Percentiles rank a stretch among this genome's conserved stretches.
Conservation (phyloP, 306 rosid genomes). For the Sicyos edulis region DNA sequence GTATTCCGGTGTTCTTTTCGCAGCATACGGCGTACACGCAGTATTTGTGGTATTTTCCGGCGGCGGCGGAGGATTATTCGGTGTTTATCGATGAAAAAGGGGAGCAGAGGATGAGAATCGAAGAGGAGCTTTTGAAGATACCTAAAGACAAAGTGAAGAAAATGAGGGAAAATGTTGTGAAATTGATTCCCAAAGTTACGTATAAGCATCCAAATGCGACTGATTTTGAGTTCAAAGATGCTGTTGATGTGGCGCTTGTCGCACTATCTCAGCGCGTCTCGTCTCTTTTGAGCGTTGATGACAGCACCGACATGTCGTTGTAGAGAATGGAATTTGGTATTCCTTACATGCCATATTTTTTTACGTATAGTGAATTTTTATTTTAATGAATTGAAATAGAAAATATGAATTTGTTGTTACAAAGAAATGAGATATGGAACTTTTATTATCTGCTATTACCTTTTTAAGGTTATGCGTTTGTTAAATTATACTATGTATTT, state of each 20-base stretch:
- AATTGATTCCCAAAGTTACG: conserved; percentile 41
- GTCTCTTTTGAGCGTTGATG: neutral
- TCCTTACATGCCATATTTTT: too few relatives aligned
- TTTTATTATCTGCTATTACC: too few relatives aligned
- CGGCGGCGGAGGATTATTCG: conserved; percentile 30
- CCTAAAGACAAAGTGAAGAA: conserved; percentile 27
- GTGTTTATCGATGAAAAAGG: conserved; percentile 52
- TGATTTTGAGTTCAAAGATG: conserved; percentile 40
- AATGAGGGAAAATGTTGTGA: conserved; percentile 42
- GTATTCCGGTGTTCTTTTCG: conserved; percentile 69
- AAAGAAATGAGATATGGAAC: neutral
- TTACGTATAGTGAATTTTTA: too few relatives aligned
- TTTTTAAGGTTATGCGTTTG: too few relatives aligned
- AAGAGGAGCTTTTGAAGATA: conserved; percentile 38
- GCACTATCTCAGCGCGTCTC: conserved; percentile 22
- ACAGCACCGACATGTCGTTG: neutral
- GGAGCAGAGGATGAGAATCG: conserved; percentile 33
- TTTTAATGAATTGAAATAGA: too few relatives aligned
- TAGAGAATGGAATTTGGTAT: neutral
- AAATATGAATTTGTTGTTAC: neutral
- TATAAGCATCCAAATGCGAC: conserved; percentile 51
- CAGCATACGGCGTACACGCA: conserved; percentile 69
- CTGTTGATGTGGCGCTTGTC: conserved; percentile 44
- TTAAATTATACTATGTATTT: too few relatives aligned
- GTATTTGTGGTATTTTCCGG: conserved; percentile 53